Conservation (phyloP, 257 asterid species). For the Eustoma russellianum region DNA sequence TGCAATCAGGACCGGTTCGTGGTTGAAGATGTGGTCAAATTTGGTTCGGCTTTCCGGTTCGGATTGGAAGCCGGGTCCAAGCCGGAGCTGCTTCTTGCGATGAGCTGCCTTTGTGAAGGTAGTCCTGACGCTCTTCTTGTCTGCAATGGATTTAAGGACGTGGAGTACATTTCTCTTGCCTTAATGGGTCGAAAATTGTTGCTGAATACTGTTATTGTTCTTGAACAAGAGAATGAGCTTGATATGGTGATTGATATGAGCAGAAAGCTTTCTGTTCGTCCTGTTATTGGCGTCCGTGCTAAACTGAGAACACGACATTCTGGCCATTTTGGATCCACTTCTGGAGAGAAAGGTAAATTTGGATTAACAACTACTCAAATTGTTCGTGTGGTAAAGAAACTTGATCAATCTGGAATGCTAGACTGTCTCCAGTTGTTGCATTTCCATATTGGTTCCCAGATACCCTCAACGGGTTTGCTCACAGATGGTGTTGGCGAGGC, state of each 20-base stretch:
- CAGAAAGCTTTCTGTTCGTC: conserved; percentile 56
- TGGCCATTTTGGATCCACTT: conserved; percentile 98
- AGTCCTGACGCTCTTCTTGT: conserved; percentile 66
- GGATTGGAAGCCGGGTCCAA: conserved; percentile 97
- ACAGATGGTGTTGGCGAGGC: conserved; percentile 90
- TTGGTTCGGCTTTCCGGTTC: conserved; percentile 69
- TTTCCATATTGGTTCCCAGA: conserved; percentile 95
- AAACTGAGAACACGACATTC: conserved; percentile 89
- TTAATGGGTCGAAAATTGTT: conserved; percentile 63
- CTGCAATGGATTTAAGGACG: conserved; percentile 94
- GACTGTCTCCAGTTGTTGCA: conserved; percentile 89
- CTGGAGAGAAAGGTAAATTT: conserved; percentile 93
- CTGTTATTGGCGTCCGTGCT: conserved; percentile 81
- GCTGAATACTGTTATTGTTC: conserved; percentile 74
- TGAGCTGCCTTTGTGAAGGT: conserved; percentile 80
- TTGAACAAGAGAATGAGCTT: conserved; percentile 89
- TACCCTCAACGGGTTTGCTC: conserved; percentile 62
- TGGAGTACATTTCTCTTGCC: conserved; percentile 79
- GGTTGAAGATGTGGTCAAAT: conserved; percentile 86
- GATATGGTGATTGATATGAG: conserved; percentile 64
- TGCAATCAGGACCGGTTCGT: conserved; percentile 85
- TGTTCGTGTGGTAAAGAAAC: conserved; percentile 70
- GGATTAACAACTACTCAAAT: conserved; percentile 81
- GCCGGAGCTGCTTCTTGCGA: conserved; percentile 91
- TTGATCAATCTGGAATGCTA: conserved; percentile 51